Evolutionary conservation across 2,329 filamentous ascomycete genomes (phyloP).

Genomic region (Fusarium gaditjirri): DNA sequence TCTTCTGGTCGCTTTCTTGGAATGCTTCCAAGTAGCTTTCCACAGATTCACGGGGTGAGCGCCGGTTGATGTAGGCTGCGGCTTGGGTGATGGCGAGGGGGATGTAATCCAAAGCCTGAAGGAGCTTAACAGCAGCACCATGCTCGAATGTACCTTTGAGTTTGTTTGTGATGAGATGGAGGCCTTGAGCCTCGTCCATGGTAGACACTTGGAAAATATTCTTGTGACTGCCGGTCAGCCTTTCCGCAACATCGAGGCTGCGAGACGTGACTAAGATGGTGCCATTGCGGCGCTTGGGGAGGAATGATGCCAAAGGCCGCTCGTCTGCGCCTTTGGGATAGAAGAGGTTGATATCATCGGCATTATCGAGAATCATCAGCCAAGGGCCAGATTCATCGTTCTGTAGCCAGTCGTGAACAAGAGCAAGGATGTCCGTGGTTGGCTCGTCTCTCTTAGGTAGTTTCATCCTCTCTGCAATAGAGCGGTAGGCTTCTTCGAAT

Average conservation of each 20-base stretch:
- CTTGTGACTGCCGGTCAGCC: constrained; percentile 13
- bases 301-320: constrained; percentile 7
- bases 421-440: constrained; percentile 46
- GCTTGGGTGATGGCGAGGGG: constrained; percentile 48
- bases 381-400: constrained; percentile 36
- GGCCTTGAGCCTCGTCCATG: constrained; percentile 22
- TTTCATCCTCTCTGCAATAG: constrained; percentile 48
- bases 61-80: constrained; percentile 43
- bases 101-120: constrained; percentile 41
- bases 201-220: constrained; percentile 13
- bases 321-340: neutral
- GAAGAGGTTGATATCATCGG: constrained; percentile 25
- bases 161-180: constrained; percentile 32
- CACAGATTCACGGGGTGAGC: constrained; percentile 37
- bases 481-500: constrained; percentile 50
- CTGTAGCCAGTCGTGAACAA: constrained; percentile 46
- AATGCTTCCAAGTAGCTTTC: constrained; percentile 48
- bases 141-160: neutral
- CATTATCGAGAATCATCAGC: constrained; percentile 41
- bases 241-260: constrained; percentile 17
- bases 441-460: constrained; percentile 47
- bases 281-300: constrained; percentile 20
- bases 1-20: constrained; percentile 42
- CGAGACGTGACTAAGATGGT: constrained; percentile 36
- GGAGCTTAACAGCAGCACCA: constrained; percentile 17